phyloP scores from a whole-genome alignment of 306 rosid species.

The Lotus japonicus region DNA sequence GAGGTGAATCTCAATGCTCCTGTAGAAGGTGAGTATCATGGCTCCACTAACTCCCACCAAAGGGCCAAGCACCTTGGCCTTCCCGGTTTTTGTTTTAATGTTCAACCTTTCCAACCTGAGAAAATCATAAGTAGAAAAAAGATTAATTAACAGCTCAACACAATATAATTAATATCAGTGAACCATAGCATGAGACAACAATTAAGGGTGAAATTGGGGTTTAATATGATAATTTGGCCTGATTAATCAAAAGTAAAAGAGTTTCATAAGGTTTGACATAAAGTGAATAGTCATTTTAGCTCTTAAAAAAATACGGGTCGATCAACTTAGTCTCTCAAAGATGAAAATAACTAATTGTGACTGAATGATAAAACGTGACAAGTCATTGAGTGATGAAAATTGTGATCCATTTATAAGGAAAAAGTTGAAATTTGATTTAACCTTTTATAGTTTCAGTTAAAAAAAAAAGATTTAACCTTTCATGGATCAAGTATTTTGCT shows the following conservation, averaged over 20 bases:
- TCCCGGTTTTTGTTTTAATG: constrained; percentile 11
- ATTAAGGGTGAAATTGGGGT: background rate
- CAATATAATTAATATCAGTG: background rate
- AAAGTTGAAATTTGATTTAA: too few relatives aligned
- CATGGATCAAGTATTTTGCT: too few relatives aligned
- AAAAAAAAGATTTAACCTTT: too few relatives aligned
- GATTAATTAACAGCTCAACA: background rate
- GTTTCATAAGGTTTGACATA: background rate
- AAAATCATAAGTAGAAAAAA: background rate
- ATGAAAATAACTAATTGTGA: too few relatives aligned
- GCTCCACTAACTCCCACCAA: constrained; percentile 24
- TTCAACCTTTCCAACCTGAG: constrained; percentile 20
- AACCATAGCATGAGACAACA: background rate
- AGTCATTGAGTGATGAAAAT: too few relatives aligned
- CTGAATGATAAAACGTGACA: too few relatives aligned
- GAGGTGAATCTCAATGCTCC: constrained; percentile 17
- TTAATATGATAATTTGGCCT: too few relatives aligned
- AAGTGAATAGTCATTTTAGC: too few relatives aligned
- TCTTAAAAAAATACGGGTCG: too few relatives aligned
- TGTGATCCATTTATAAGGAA: too few relatives aligned
- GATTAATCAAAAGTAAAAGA: background rate
- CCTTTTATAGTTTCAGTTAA: too few relatives aligned
- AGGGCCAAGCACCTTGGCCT: constrained; percentile 20
- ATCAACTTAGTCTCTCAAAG: too few relatives aligned
- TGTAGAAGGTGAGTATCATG: constrained; percentile 26